phyloP scores from a whole-genome alignment of 2,329 filamentous ascomycete genomes.

The Penicillium sp. region DNA sequence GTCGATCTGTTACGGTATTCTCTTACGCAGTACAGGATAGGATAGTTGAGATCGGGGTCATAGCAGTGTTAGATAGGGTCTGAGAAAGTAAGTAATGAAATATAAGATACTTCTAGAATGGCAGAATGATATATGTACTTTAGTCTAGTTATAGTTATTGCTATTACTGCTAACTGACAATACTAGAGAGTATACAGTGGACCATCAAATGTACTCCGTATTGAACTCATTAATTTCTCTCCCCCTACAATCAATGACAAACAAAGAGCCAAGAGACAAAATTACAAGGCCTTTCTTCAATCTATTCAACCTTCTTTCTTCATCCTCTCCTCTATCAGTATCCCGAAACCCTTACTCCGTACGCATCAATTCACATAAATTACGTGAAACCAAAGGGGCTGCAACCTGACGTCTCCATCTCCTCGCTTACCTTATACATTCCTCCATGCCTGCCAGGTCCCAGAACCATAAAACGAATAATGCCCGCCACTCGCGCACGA shows the following conservation, averaged over 20 bases:
- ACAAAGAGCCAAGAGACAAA: neutral
- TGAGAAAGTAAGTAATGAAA: neutral
- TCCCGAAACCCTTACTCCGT: neutral
- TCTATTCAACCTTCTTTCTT: neutral
- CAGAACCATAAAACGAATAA: constrained; percentile 27
- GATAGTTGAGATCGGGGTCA: neutral
- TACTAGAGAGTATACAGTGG: neutral
- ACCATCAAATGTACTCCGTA: neutral
- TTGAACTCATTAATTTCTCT: neutral
- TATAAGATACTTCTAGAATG: neutral
- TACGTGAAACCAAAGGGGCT: constrained; percentile 16
- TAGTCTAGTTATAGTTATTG: too few relatives aligned
- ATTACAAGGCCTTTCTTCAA: neutral
- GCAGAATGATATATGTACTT: too few relatives aligned
- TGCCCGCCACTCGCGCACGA: constrained; percentile 34
- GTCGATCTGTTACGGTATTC: constrained; percentile 3
- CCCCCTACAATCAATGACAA: neutral
- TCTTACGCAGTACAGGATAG: too few relatives aligned
- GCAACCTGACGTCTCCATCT: constrained; percentile 10
- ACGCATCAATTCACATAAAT: too few relatives aligned
- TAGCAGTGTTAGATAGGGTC: neutral
- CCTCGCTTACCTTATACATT: constrained; percentile 21
- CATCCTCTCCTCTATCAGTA: neutral
- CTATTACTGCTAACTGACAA: too few relatives aligned
- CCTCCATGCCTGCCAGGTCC: constrained; percentile 22